phyloP scores from a whole-genome alignment of 202 grass and related monocot genomes.

The Hordeum pubiflorum region DNA sequence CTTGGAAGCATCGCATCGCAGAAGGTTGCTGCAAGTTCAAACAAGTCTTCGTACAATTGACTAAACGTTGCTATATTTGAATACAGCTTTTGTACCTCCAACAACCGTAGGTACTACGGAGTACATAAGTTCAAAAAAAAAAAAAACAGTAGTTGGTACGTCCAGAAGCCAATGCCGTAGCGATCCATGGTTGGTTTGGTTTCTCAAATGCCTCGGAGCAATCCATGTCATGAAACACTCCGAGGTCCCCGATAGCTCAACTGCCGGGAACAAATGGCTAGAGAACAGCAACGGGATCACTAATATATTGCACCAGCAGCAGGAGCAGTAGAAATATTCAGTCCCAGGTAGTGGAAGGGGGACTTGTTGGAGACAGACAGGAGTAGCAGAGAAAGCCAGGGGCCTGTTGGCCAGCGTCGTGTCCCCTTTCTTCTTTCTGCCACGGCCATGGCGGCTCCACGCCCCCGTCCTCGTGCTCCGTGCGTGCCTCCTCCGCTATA shows the following conservation, averaged over 20 bases:
- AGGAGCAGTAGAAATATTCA: background rate
- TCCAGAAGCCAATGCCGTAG: background rate
- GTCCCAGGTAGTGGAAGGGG: background rate
- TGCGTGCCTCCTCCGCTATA: conserved; percentile 42
- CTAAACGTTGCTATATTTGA: background rate
- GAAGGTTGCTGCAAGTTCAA: conserved; percentile 21
- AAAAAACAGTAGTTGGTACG: background rate
- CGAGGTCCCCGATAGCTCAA: conserved; percentile 49
- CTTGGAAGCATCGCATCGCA: background rate
- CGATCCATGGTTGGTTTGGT: background rate
- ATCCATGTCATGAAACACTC: background rate
- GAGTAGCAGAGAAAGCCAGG: conserved; percentile 28
- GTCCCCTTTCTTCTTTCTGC: conserved; percentile 32
- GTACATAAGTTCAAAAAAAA: no score
- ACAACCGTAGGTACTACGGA: background rate
- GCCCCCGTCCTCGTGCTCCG: conserved; percentile 50
- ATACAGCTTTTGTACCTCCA: background rate
- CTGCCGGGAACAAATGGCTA: conserved; percentile 28
- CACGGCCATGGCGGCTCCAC: conserved; percentile 33
- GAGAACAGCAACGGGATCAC: conserved; percentile 13
- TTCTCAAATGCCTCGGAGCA: background rate
- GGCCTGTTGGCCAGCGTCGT: conserved; percentile 34
- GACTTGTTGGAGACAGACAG: conserved; percentile 22
- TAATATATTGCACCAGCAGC: background rate
- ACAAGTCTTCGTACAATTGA: conserved; percentile 12